Percentiles rank a stretch among this genome's conserved stretches.
Evolutionary conservation across 2,329 filamentous ascomycete species (phyloP).

Genomic region (Trichothecium sympodiale): DNA sequence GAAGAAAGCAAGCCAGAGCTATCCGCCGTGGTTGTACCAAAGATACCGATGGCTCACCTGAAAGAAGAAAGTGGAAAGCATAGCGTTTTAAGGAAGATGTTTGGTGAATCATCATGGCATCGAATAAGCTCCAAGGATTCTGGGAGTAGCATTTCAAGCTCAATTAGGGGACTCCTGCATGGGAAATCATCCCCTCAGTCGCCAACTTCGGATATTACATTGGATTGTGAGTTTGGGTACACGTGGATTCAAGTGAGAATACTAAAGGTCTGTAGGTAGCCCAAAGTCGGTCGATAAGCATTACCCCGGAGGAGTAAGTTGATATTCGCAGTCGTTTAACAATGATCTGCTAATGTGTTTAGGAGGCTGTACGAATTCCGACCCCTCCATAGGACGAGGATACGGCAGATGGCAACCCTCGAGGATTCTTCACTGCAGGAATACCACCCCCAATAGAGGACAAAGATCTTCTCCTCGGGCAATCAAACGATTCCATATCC

Average conservation of each 20-base stretch:
- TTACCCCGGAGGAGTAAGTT: slow-evolving; percentile 23
- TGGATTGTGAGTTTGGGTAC: not conserved
- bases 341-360: not conserved
- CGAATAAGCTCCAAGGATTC: slow-evolving; percentile 27
- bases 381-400: slow-evolving; percentile 33
- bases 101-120: slow-evolving; percentile 28
- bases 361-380: slow-evolving; percentile 38
- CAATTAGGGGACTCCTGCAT: slow-evolving; percentile 26
- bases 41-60: not conserved
- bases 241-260: not conserved
- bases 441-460: slow-evolving; percentile 14
- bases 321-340: not conserved
- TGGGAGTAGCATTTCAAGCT: slow-evolving; percentile 27
- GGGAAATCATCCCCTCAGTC: slow-evolving; percentile 16
- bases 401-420: slow-evolving; percentile 22
- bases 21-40: not conserved
- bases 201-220: not conserved
- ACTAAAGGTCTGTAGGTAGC: slow-evolving; percentile 4
- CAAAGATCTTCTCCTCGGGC: slow-evolving; percentile 3
- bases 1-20: not conserved
- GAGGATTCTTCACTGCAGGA: slow-evolving; percentile 32
- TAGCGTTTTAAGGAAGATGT: slow-evolving; percentile 18
- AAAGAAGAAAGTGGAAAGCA: not conserved
- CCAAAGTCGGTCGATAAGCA: slow-evolving; percentile 10
- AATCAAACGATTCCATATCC: slow-evolving; percentile 9